phyloP scores from a whole-genome alignment of 148 eudicot genomes.

The Vaccinium myrtillus region DNA sequence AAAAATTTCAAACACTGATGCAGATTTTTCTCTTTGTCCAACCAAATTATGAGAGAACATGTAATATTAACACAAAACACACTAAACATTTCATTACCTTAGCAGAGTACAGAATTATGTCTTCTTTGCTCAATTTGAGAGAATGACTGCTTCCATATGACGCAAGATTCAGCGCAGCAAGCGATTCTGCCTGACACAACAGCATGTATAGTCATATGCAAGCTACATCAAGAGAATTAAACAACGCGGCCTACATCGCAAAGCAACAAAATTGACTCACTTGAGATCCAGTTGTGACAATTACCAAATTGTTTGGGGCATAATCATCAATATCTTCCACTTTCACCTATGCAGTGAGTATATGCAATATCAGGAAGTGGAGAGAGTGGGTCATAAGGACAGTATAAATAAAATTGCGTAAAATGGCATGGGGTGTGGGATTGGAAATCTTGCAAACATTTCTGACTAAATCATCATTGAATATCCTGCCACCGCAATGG shows the following conservation, averaged over 20 bases:
- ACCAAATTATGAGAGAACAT: neutral
- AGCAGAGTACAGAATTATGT: conserved; percentile 86
- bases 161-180: conserved; percentile 98
- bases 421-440: neutral
- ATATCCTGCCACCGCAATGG: conserved; percentile 6
- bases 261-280: conserved; percentile 50
- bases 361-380: conserved; percentile 11
- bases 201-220: conserved; percentile 31
- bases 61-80: neutral
- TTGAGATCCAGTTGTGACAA: conserved; percentile 98
- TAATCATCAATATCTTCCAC: conserved; percentile 96
- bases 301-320: conserved; percentile 91
- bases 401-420: neutral
- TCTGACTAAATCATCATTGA: neutral
- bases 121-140: conserved; percentile 91
- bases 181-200: conserved; percentile 96
- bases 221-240: neutral
- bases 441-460: neutral
- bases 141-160: conserved; percentile 95
- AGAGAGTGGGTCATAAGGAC: neutral
- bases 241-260: neutral
- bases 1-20: neutral
- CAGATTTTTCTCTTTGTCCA: neutral
- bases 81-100: conserved; percentile 48
- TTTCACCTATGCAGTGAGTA: conserved; percentile 53